Evolutionary conservation across 352 stramenopile genomes (phyloP), one percentile per base, ranked within the genome.

Genomic region (Phytophthora fragariaefolia): DNA sequence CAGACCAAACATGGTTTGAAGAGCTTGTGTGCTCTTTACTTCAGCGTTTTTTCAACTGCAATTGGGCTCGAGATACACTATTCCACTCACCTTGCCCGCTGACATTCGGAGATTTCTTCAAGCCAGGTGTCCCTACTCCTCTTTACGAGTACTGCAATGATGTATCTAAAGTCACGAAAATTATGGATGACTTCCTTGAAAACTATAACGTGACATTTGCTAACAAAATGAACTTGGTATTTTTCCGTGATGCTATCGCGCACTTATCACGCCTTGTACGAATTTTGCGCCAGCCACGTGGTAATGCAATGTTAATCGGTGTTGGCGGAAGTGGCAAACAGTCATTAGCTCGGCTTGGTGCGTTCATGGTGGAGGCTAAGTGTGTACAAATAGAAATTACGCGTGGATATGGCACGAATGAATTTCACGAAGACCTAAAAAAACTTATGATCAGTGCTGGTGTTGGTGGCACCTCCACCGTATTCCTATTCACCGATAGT

Each of bases 141-240:
- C 63, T 92, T 22, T 98, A 98, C 66, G 93, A 98, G 63, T 71
- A 92, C 56, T 93, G 86, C 57, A 85, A 71, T 50, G 92, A 98
- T 34, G 62, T 95, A 5, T 34, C 48, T 7, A 95, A 96, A 58
- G 66, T 98, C 32, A 90, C 87, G 3, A 85, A 89, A 62, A 71
- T 97, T 42, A 85, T 99, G 71, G 84, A 98, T 53, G 92, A 98
- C 63, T 89, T 88, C 28, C 71, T 98, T 4, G 94, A 98, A 42
- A 94, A 97, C 51, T 99, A 98, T 80, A 99, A 99, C 69, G 84
- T 97, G 45, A 83, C 66, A 12, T 97, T 96, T 54, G 82, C 93
- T 4, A 98, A 93, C 65, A 93, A 96, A 67, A 98, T 99, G 95
- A 97, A 98, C 45, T 71, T 99, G 18, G 96, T 99, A 0, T 99